Conservation (phyloP, 441 rosid species). For the Adansonia gregorii region DNA sequence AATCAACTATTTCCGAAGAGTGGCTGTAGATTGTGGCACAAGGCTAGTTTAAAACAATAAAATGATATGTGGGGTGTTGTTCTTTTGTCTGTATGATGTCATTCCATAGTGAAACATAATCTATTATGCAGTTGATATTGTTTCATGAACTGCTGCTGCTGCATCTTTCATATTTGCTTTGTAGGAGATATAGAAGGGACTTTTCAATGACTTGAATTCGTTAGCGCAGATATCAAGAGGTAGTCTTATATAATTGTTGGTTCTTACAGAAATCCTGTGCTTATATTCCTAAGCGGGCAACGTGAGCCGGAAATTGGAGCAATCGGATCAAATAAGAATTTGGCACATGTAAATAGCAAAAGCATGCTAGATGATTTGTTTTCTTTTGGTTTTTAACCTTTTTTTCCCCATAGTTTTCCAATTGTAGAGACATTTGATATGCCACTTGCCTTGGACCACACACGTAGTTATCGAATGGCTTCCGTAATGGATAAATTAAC, state of each 20-base stretch:
- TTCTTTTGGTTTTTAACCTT: neutral
- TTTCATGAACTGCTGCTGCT: neutral
- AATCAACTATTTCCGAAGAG: neutral
- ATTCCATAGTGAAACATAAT: neutral
- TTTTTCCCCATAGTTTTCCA: neutral
- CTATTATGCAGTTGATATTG: neutral
- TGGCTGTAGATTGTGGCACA: no score
- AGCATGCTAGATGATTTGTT: constrained; percentile 2
- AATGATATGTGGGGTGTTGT: neutral
- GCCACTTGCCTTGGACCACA: neutral
- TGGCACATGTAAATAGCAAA: constrained; percentile 26
- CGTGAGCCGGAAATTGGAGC: constrained; percentile 19
- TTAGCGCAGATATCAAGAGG: constrained; percentile 48
- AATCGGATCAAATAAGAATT: neutral
- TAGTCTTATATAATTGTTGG: constrained; percentile 40
- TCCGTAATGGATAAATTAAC: neutral
- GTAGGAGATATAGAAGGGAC: constrained; percentile 19
- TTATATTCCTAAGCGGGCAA: neutral
- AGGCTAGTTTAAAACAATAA: neutral
- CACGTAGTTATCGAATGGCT: neutral
- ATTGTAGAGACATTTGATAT: neutral
- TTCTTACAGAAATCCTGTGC: neutral
- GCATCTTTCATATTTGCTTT: constrained; percentile 15
- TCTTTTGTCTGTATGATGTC: neutral
- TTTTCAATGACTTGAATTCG: constrained; percentile 26